phyloP scores from a whole-genome alignment of 1,284 basidiomycete genomes.

The Cryptococcus deneoformans region DNA sequence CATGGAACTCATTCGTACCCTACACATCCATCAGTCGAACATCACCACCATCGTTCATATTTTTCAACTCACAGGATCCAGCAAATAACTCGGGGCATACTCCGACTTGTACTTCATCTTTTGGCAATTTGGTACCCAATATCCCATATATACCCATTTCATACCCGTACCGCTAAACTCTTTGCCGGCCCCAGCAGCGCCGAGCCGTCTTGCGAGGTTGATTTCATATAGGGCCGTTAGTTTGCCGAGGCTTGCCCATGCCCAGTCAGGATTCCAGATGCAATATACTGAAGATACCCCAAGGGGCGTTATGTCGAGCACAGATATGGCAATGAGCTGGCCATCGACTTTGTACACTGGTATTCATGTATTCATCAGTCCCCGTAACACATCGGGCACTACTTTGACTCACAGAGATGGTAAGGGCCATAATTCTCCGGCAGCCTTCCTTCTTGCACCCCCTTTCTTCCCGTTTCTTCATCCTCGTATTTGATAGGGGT shows the following conservation, averaged over 20 bases:
- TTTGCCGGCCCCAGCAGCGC: constrained; percentile 54
- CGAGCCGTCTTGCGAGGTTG: constrained; percentile 69
- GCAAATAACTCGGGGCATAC: constrained; percentile 80
- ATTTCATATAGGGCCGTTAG: constrained; percentile 79
- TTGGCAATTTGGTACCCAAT: constrained; percentile 83
- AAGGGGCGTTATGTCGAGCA: constrained; percentile 84
- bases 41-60: background rate
- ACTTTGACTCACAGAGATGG: constrained; percentile 57
- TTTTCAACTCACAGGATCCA: constrained; percentile 67
- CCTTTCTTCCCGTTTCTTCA: constrained; percentile 24
- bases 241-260: constrained; percentile 71
- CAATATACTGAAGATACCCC: constrained; percentile 97
- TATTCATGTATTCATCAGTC: background rate
- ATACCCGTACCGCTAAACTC: constrained; percentile 46
- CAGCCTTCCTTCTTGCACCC: constrained; percentile 50
- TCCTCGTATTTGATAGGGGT: constrained; percentile 19
- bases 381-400: background rate
- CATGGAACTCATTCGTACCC: constrained; percentile 75
- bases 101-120: constrained; percentile 99
- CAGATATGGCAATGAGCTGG: constrained; percentile 77
- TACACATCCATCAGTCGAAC: constrained; percentile 36
- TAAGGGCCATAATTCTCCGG: constrained; percentile 77
- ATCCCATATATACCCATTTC: constrained; percentile 81
- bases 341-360: constrained; percentile 73
- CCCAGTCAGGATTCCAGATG: constrained; percentile 80